phyloP scores from a whole-genome alignment of 2,329 filamentous ascomycete genomes.

The Macrophomina tecta region DNA sequence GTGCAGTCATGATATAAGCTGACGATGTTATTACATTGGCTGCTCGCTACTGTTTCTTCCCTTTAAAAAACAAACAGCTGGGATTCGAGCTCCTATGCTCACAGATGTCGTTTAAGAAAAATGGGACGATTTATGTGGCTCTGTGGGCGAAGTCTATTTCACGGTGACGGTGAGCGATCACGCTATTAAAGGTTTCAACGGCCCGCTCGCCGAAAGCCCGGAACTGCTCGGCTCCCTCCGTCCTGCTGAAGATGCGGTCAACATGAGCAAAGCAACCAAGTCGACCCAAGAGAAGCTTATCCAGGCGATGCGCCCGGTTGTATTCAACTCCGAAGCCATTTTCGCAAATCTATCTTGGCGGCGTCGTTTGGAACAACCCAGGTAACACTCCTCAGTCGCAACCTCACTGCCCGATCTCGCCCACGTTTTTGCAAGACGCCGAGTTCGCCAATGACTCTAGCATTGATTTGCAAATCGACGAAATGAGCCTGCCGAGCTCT shows the following conservation, averaged over 20 bases:
- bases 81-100: no score
- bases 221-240: background rate
- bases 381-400: background rate
- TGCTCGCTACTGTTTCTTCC: no score
- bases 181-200: background rate
- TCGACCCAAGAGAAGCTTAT: constrained; percentile 1
- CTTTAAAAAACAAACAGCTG: no score
- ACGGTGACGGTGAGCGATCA: background rate
- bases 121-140: background rate
- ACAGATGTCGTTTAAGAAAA: no score
- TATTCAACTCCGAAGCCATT: background rate
- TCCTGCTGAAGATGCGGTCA: background rate
- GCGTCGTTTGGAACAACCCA: background rate
- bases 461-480: background rate
- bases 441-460: background rate
- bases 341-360: background rate
- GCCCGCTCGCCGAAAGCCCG: background rate
- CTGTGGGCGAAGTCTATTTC: no score
- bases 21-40: no score
- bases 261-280: background rate
- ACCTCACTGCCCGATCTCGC: background rate
- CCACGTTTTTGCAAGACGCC: background rate
- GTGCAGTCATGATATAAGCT: no score
- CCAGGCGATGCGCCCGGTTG: background rate
- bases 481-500: background rate